These are phyloP conservation scores for Penicillium sp. DNA, from an alignment of 2,329 filamentous ascomycete species.

Conservation along the genomic window DNA sequence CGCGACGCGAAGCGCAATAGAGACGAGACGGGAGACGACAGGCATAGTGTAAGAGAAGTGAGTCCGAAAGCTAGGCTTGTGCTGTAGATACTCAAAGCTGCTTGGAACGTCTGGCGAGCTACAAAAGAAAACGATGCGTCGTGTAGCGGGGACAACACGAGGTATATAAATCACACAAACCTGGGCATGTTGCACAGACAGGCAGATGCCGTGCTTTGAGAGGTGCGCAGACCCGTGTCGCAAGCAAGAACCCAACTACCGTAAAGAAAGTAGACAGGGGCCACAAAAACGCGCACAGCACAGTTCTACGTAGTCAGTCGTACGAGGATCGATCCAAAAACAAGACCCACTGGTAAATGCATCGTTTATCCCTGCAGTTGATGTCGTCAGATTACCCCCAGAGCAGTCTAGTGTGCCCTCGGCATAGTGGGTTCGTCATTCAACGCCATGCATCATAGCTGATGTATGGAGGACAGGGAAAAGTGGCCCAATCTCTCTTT, in stretches of 20 bases:
- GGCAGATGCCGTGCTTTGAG: slow-evolving; percentile 18
- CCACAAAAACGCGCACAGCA: slow-evolving; percentile 4
- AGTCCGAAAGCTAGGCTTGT: not conserved
- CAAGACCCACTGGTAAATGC: slow-evolving; percentile 15
- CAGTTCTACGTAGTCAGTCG: slow-evolving; percentile 2
- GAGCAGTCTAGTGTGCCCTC: not conserved
- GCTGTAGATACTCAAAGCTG: not conserved
- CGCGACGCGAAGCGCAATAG: slow-evolving; percentile 61
- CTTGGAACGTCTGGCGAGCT: not conserved
- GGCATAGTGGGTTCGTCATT: slow-evolving; percentile 12
- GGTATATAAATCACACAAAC: slow-evolving; percentile 23
- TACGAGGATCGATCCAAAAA: not conserved
- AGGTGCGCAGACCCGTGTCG: slow-evolving; percentile 9
- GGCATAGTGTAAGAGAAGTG: slow-evolving; percentile 47
- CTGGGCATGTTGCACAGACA: slow-evolving; percentile 20
- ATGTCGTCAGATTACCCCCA: slow-evolving; percentile 22
- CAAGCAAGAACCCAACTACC: slow-evolving; percentile 25
- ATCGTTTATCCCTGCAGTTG: slow-evolving; percentile 11
- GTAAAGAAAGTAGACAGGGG: slow-evolving; percentile 4
- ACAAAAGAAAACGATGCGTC: not conserved
- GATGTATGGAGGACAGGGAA: not conserved
- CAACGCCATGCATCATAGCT: slow-evolving; percentile 10
- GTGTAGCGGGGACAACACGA: slow-evolving; percentile 6
- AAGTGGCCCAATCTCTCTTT: slow-evolving; percentile 17
- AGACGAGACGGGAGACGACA: slow-evolving; percentile 58